Conservation (phyloP, 2,329 filamentous ascomycete genomes). For the Blastomyces parvus region DNA sequence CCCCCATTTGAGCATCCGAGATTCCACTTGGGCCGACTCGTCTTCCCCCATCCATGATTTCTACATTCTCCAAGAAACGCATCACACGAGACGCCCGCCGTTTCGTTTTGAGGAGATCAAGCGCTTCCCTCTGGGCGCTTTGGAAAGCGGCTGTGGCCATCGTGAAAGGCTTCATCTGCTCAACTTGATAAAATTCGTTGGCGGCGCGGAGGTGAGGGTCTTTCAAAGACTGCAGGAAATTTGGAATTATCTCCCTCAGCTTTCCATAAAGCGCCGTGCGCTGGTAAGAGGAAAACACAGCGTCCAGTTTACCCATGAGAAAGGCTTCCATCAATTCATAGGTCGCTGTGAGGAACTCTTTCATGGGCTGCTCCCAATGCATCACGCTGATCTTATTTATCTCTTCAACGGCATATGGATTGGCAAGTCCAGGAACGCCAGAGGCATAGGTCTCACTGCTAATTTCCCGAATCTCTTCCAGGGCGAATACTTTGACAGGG, state of each 20-base stretch:
- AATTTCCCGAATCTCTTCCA: conserved; percentile 42
- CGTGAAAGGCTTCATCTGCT: conserved; percentile 49
- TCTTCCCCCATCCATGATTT: conserved; percentile 14
- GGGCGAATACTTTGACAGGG: conserved; percentile 20
- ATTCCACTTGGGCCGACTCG: conserved; percentile 21
- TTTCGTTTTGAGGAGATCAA: conserved; percentile 12
- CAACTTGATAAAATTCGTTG: conserved; percentile 45
- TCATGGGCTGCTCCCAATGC: conserved; percentile 49
- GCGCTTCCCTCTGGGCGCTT: conserved; percentile 15
- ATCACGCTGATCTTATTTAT: conserved; percentile 49
- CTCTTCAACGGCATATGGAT: conserved; percentile 49
- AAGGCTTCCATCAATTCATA: conserved; percentile 24
- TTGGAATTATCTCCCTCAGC: conserved; percentile 34
- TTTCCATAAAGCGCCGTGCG: conserved; percentile 30
- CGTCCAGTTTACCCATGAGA: conserved; percentile 40
- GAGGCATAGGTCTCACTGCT: conserved; percentile 48
- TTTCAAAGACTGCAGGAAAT: conserved; percentile 39
- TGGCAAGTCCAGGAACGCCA: conserved; percentile 50
- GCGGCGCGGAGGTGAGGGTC: conserved; percentile 34
- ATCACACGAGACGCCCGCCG: conserved; percentile 18
- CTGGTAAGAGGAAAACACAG: conserved; percentile 26
- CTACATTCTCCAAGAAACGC: conserved; percentile 14
- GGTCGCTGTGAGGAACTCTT: conserved; percentile 29
- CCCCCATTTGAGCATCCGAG: conserved; percentile 21
- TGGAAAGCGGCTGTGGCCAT: conserved; percentile 30